Evolutionary conservation across 1,139 yeast species (phyloP), one percentile per base, ranked within the genome.

Genomic region (Suhomyces maxii): DNA sequence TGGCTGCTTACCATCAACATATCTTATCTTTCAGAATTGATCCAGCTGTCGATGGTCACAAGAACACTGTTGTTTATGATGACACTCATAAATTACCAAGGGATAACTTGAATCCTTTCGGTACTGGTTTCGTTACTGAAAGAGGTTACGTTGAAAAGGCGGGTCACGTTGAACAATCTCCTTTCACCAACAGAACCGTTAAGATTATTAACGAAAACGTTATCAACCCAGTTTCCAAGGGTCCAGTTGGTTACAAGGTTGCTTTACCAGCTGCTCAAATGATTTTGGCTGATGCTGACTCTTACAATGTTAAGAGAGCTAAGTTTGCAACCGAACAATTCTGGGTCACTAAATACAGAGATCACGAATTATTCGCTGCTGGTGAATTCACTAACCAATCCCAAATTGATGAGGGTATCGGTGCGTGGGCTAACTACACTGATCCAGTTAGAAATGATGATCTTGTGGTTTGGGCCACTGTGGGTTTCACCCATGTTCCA

Each of bases 1-100:
- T 87, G 79, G 96, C 96, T 44, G 86, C 95, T 34, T 85, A 85
- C 69, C 96, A 89, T 68, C 96, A 89, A 76, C 96, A 89, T 69
- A 77, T 89, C 58, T 77, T 89, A 63, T 82, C 89, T 11, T 83
- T 88, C 69, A 84, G 96, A 75, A 82, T 89, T 59, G 96, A 89
- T 68, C 91, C 96, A 37, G 90, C 95, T 47, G 65, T 89, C 45
- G 96, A 89, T 60, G 96, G 96, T 57, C 88, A 87, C 68, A 76
- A 82, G 58, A 88, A 89, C 73, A 74, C 95, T 9, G 88, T 86
- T 51, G 84, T 82, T 46, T 84, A 79, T 57, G 90, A 85, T 61
- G 96, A 89, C 63, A 84, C 85, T 44, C 80, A 77, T 51, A 80
- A 82, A 61, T 73, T 85, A 71, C 87, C 86, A 41, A 69, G 68